Evolutionary conservation across 768 basidiomycete species (phyloP).

Genomic region (Suillus fuscotomentosus): DNA sequence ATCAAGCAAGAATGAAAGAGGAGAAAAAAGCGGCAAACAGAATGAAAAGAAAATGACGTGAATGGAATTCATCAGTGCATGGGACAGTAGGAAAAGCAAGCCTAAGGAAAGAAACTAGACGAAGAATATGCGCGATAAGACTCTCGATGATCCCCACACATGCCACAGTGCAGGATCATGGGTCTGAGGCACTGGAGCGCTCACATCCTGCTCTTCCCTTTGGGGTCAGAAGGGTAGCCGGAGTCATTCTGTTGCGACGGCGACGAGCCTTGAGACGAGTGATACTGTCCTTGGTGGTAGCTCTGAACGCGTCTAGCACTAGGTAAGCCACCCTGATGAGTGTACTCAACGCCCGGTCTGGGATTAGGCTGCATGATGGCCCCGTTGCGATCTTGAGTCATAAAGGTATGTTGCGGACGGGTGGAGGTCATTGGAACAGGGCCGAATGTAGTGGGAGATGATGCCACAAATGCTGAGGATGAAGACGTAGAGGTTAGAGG

Average conservation of each 20-base stretch:
- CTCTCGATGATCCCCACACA: background rate
- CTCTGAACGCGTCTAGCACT: conserved; percentile 9
- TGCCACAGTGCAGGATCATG: background rate
- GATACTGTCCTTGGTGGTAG: conserved; percentile 5
- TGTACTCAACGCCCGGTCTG: conserved; percentile 17
- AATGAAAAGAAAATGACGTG: background rate
- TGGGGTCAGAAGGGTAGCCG: conserved; percentile 10
- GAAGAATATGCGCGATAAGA: background rate
- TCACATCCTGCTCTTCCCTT: conserved; percentile 9
- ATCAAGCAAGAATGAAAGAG: background rate
- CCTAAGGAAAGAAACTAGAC: background rate
- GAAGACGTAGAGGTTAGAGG: conserved; percentile 4
- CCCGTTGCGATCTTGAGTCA: conserved; percentile 9
- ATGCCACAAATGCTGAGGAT: conserved; percentile 7
- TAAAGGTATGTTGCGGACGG: background rate
- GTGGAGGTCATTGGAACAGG: background rate
- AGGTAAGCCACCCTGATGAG: conserved; percentile 8
- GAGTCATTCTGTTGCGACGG: conserved; percentile 18
- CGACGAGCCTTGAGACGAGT: conserved; percentile 13
- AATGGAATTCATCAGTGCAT: background rate
- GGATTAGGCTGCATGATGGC: conserved; percentile 7
- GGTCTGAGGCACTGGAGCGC: background rate
- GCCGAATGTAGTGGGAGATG: conserved; percentile 9
- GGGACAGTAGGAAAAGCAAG: background rate
- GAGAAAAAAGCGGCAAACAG: background rate